Base-by-base conservation (phyloP, 192 early-diverging fungal genomes). In the Gryganskiella cystojenkinii region DNA sequence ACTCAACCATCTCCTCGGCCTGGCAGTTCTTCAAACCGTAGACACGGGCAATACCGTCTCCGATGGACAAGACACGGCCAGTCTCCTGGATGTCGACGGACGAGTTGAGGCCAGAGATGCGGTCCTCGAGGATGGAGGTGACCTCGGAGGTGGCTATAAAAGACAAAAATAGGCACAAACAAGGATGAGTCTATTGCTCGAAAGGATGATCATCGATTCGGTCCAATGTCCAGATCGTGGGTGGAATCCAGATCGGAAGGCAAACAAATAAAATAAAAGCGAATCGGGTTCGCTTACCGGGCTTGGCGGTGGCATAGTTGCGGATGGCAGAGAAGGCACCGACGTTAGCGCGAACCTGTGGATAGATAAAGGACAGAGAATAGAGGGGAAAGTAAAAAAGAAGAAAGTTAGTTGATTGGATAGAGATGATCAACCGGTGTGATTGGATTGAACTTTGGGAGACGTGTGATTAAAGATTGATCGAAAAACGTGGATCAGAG, bases 11-110 rank as follows among this genome's bases (percentile, higher is more conserved):
- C 37, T 40, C 37, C 37, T 99, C 97, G 76, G 97, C 95, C 89
- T 99, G 95, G 68, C 90, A 87, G 85, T 98, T 99, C 90, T 95
- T 96, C 85, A 98, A 89, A 59, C 96, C 98, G 69, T 96, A 97
- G 62, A 99, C 95, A 91, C 98, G 96, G 67, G 98, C 98, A 89
- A 99, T 98, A 97, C 98, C 98, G 86, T 99, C 98, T 93, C 98
- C 96, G 79, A 99, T 97, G 82, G 98, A 98, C 79, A 99, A 88
- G 60, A 99, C 98, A 81, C 97, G 94, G 64, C 97, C 98, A 51
- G 97, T 99, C 87, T 99, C 96, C 82, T 96, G 92, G 68, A 99
- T 90, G 80, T 99, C 95, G 79, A 91, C 90, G 70, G 90, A 87
- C 67, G 87, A 81, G 86, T 86, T 85, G 61, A 92, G 86, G 64